Evolutionary conservation across 1,284 basidiomycete genomes (phyloP).

Genomic region (Trametes polyzona): DNA sequence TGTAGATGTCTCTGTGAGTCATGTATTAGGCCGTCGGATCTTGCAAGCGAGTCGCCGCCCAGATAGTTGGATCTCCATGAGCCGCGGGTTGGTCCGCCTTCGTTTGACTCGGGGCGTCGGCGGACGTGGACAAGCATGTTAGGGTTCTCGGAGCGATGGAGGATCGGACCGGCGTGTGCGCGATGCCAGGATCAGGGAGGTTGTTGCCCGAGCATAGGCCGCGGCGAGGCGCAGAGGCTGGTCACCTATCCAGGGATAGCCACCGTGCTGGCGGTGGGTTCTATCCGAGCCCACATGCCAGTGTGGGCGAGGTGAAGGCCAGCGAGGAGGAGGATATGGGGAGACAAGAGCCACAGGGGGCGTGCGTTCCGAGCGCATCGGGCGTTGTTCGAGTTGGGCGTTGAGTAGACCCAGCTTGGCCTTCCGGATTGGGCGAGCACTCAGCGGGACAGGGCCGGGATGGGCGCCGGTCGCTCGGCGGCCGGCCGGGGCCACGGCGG

Average conservation of each 20-base stretch:
- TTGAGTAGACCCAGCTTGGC: slow-evolving; percentile 9
- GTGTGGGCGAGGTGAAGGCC: neutral
- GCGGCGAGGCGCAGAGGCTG: too few species aligned
- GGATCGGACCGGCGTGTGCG: neutral
- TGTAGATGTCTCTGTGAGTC: neutral
- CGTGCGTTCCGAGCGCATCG: neutral
- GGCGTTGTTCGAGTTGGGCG: too few species aligned
- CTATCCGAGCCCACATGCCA: neutral
- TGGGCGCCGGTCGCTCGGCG: neutral
- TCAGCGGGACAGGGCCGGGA: neutral
- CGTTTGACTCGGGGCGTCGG: neutral
- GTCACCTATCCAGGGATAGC: neutral
- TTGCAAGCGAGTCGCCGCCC: neutral
- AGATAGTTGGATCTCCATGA: slow-evolving; percentile 5
- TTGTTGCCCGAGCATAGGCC: too few species aligned
- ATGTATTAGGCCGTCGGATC: slow-evolving; percentile 5
- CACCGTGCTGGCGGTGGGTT: too few species aligned
- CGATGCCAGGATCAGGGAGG: too few species aligned
- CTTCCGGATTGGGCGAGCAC: neutral
- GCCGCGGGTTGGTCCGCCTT: neutral
- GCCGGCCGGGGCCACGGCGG: slow-evolving; percentile 5
- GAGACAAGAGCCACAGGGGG: neutral
- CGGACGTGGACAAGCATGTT: neutral
- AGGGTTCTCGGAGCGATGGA: neutral
- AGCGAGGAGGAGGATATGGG: neutral